Conservation (phyloP, 176 grass and related monocot genomes). For the Pharus latifolius region DNA sequence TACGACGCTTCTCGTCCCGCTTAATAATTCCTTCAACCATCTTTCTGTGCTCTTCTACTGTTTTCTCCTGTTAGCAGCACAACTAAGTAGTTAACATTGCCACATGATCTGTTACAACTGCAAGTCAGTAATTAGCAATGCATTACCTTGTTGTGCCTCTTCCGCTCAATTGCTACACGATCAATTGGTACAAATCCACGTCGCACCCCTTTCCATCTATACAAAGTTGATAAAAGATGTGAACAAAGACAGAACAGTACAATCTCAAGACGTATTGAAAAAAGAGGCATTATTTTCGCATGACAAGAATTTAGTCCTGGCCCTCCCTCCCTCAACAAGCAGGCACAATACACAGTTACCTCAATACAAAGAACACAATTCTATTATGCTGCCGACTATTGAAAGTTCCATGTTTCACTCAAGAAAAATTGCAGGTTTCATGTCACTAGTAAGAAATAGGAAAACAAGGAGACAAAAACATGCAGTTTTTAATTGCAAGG, state of each 20-base stretch:
- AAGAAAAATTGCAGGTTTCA: no score
- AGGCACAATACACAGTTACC: not conserved
- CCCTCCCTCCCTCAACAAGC: no score
- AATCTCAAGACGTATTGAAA: not conserved
- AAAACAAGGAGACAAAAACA: not conserved
- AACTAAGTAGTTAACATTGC: not conserved
- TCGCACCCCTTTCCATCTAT: slow-evolving; percentile 65
- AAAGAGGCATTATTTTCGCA: not conserved
- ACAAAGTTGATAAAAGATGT: slow-evolving; percentile 5
- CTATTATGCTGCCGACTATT: not conserved
- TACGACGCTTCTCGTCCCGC: slow-evolving; percentile 59
- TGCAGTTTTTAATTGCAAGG: not conserved
- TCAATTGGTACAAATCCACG: slow-evolving; percentile 36
- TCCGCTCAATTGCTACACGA: slow-evolving; percentile 49
- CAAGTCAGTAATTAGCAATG: slow-evolving; percentile 3
- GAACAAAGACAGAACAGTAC: not conserved
- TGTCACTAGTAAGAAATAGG: not conserved
- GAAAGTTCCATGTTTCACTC: not conserved
- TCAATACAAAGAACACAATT: not conserved
- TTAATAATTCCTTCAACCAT: slow-evolving; percentile 72
- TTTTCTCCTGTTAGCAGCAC: slow-evolving; percentile 55
- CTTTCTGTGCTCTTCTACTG: slow-evolving; percentile 47
- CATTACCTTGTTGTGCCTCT: slow-evolving; percentile 58
- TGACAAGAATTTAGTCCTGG: not conserved
- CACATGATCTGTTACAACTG: not conserved